Evolutionary conservation across 2,329 filamentous ascomycete species (phyloP), one percentile per base, ranked within the genome.

Genomic region (Penicillium thymicola): DNA sequence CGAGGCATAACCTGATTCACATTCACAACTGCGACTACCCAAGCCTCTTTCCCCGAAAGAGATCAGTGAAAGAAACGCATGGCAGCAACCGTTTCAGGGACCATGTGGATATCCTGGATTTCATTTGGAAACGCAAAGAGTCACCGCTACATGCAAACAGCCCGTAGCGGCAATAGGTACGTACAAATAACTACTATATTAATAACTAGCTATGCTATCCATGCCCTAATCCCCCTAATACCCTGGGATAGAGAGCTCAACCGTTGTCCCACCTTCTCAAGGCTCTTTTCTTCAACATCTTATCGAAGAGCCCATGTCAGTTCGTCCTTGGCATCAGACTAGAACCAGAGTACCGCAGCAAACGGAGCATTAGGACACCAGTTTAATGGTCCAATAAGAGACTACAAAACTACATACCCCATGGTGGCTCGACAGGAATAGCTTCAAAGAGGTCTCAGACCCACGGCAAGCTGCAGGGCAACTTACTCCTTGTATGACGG

Each of bases 1-100:
- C 70, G 70, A 73, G 69, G 66, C 59, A 62, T 67, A 58, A 59
- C 55, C 49, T 62, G 67, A 71, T 69, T 65, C 67, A 72, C 68
- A 62, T 44, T 57, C 40, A 52, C 55, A 58, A 57, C 65, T 70
- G 67, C 65, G 64, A 63, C 59, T 67, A 71, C 59, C 66, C 68
- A 68, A 67, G 41, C 46, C 21, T 23, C 42, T 23, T 7, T 14
- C 58, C 54, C 59, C 27, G 2, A n/a, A 51, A 36, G 64, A 62
- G 56, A 53, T 51, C 55, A 59, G 51, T 55, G 48, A 43, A 58
- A 57, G 44, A 44, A 55, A 51, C 53, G 62, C 54, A 66, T 60
- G 59, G 63, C 60, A 60, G 59, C 60, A 60, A 46, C 62, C 61
- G 65, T 65, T 65, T 68, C 59, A 66, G 59, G 62, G 56, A 64